Percentiles rank a stretch among this genome's conserved stretches.
These are phyloP conservation scores for Aspergillus spinulosporus DNA, from an alignment of 2,329 filamentous ascomycete species.

Conservation along the genomic window DNA sequence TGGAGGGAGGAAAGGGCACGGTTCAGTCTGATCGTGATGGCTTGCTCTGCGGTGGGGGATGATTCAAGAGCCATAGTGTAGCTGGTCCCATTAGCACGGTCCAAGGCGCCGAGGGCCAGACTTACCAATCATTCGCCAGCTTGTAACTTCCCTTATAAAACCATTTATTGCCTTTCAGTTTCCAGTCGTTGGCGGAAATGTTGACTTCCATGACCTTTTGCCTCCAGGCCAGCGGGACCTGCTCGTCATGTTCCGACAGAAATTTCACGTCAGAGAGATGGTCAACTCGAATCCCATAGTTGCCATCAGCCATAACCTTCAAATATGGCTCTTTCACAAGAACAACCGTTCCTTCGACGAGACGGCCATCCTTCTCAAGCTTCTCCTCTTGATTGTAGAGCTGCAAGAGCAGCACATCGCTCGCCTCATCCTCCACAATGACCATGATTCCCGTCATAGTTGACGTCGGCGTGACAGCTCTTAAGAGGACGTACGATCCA, in stretches of 20 bases:
- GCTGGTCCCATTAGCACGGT: constrained; percentile 24
- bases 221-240: constrained; percentile 44
- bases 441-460: constrained; percentile 36
- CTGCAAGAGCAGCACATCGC: constrained; percentile 39
- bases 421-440: constrained; percentile 45
- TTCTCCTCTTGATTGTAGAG: constrained; percentile 45
- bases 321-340: constrained; percentile 59
- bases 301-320: constrained; percentile 41
- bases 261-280: constrained; percentile 53
- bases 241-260: constrained; percentile 38
- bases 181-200: constrained; percentile 17
- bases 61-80: constrained; percentile 41
- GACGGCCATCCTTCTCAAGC: constrained; percentile 35
- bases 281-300: constrained; percentile 53
- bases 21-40: constrained; percentile 36
- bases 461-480: constrained; percentile 32
- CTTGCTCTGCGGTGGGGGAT: constrained; percentile 39
- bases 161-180: constrained; percentile 37
- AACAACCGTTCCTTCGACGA: constrained; percentile 38
- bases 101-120: not conserved
- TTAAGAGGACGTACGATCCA: constrained; percentile 38
- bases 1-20: constrained; percentile 37
- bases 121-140: constrained; percentile 32
- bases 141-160: constrained; percentile 17
- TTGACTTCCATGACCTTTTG: not conserved